Evolutionary conservation across 257 asterid genomes (phyloP).

Genomic region (Petrea volubilis): DNA sequence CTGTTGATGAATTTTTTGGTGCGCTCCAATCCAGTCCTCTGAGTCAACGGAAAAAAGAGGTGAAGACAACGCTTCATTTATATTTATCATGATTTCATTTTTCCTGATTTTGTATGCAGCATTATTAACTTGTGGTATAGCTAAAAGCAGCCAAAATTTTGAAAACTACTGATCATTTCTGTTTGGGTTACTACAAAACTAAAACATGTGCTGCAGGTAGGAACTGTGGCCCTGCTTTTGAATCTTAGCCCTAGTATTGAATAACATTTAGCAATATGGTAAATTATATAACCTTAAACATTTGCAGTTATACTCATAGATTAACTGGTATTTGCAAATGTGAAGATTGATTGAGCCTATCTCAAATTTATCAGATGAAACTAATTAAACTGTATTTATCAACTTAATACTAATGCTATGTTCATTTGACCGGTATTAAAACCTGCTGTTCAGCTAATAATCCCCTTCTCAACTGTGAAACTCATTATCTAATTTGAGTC

Average conservation of each 20-base stretch:
- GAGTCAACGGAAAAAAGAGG: constrained; percentile 49
- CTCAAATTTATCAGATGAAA: neutral
- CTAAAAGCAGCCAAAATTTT: neutral
- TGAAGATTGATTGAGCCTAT: neutral
- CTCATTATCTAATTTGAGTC: no score
- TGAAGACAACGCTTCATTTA: neutral
- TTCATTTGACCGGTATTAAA: no score
- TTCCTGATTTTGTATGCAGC: constrained; percentile 2
- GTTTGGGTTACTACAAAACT: neutral
- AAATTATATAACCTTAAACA: neutral
- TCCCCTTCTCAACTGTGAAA: neutral
- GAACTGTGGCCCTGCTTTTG: neutral
- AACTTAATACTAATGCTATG: no score
- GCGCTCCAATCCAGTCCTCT: constrained; percentile 61
- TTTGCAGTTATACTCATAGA: neutral
- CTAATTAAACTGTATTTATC: neutral
- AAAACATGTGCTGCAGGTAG: neutral
- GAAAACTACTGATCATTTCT: neutral
- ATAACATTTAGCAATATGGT: no score
- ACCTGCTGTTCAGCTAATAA: neutral
- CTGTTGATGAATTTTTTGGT: constrained; percentile 70
- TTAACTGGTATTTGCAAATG: neutral
- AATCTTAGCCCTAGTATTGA: neutral
- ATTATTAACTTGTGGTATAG: neutral
- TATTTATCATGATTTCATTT: neutral